These are phyloP conservation scores for Ophiostoma perfectum DNA, from an alignment of 2,329 filamentous ascomycete species.

Conservation along the genomic window DNA sequence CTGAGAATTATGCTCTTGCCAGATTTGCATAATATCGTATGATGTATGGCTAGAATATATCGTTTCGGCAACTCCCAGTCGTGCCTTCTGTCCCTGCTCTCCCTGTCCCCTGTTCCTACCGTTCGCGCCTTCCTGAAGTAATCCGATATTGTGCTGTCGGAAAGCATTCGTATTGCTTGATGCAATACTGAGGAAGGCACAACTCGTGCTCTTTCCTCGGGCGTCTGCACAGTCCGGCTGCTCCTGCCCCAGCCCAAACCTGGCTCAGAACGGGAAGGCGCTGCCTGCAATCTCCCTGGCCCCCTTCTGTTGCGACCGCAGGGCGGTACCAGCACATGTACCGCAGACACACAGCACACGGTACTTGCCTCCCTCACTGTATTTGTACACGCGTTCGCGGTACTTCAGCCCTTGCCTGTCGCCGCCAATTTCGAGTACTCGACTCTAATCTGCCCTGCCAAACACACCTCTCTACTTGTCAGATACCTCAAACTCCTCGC, in stretches of 20 bases:
- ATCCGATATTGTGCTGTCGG: no score
- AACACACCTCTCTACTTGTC: neutral
- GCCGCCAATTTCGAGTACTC: slow-evolving; percentile 19
- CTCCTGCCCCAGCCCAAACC: neutral
- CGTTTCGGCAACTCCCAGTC: no score
- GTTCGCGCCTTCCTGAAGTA: neutral
- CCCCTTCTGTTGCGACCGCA: neutral
- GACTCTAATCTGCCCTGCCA: no score
- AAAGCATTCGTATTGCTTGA: neutral
- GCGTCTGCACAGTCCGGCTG: neutral
- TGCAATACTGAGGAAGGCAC: neutral
- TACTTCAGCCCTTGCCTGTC: slow-evolving; percentile 17
- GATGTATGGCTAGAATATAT: no score
- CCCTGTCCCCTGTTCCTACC: no score
- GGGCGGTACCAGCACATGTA: neutral
- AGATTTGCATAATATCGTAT: no score
- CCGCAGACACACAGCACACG: slow-evolving; percentile 3
- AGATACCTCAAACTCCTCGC: neutral
- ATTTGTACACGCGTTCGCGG: slow-evolving; percentile 14
- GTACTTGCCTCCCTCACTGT: neutral
- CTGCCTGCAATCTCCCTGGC: neutral
- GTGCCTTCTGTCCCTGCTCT: no score
- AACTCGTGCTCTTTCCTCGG: neutral
- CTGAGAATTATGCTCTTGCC: no score
- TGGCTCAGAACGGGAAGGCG: slow-evolving; percentile 3